Evolutionary conservation across 2,329 filamentous ascomycete genomes (phyloP).

Genomic region (Pseudogymnoascus sp.): DNA sequence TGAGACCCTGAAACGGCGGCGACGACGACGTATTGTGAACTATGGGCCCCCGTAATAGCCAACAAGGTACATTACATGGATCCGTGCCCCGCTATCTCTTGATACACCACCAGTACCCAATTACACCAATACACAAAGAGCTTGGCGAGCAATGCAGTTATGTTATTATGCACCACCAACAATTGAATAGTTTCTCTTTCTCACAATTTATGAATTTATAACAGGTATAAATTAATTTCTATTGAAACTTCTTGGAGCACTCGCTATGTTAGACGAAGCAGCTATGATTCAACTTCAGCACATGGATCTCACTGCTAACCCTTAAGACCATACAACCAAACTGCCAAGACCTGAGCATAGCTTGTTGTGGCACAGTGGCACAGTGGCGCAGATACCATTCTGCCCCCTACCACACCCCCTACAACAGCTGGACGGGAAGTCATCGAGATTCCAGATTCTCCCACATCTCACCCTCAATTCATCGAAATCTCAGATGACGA

Average conservation of each 20-base stretch:
- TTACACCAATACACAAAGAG: not conserved
- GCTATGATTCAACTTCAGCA: not conserved
- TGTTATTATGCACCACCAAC: not conserved
- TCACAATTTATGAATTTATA: not conserved
- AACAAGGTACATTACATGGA: slow-evolving; percentile 2
- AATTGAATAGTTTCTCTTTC: not conserved
- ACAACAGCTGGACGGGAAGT: not conserved
- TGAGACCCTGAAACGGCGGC: not conserved
- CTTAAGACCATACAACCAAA: not conserved
- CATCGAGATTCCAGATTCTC: not conserved
- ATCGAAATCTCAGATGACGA: not conserved
- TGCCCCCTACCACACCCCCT: not conserved
- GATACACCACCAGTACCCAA: not conserved
- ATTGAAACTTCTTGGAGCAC: not conserved
- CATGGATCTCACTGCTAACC: not conserved
- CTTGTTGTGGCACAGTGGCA: not conserved
- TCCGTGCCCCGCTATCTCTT: not conserved
- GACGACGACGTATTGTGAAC: not conserved
- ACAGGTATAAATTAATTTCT: not conserved
- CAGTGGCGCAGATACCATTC: not conserved
- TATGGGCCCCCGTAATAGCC: not conserved
- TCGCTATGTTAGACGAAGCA: not conserved
- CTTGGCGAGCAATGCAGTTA: not conserved
- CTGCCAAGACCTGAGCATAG: not conserved
- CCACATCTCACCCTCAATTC: not conserved